Evolutionary conservation across 192 early-diverging fungal species (phyloP), one percentile per base, ranked within the genome.

Genomic region (Linnemannia exigua): DNA sequence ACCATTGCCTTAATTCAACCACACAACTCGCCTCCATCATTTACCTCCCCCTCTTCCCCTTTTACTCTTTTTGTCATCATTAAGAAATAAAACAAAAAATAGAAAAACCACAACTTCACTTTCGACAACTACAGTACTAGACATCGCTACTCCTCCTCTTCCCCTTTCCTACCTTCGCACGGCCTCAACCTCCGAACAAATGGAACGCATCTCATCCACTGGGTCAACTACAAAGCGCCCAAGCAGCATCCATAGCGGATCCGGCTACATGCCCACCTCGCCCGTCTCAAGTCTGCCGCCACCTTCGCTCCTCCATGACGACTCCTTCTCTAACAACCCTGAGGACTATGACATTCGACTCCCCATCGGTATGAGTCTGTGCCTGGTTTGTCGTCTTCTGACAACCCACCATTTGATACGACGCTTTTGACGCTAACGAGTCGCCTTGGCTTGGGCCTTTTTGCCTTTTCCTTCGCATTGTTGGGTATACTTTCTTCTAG

Each of bases 281-380:
- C 84, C 84, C 31, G 68, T 80, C 58, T 74, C 61, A 15, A 76
- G 67, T 69, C 22, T 80, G 48, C 63, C 69, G 15, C 28, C 78
- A 7, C 70, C 74, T 38, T 68, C 74, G 2, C 51, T 75, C 20
- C 67, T 77, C 12, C 78, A 75, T 22, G 84, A 86, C 38, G 84
- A 86, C 15, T 8, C 44, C 6, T 86, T 86, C 70, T 86, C 84
- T 33, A 86, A 86, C 71, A 86, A 86, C 36, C 84, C 84, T 5
- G 78, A 86, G 37, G 84, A 86, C 58, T 86, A 86, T 69, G 84
- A 86, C 70, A 77, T 86, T 72, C 78, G 75, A 28, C 75, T 73
- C 2, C 78, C 84, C 51, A 86, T 86, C 52, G 84, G 84, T 86
- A 81, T 31, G 35, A 14, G 25, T 25, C 28, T 63, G 58, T 63